These are phyloP conservation scores for Plasmopara muralis DNA, from an alignment of 352 stramenopile genomes.

Conservation along the genomic window DNA sequence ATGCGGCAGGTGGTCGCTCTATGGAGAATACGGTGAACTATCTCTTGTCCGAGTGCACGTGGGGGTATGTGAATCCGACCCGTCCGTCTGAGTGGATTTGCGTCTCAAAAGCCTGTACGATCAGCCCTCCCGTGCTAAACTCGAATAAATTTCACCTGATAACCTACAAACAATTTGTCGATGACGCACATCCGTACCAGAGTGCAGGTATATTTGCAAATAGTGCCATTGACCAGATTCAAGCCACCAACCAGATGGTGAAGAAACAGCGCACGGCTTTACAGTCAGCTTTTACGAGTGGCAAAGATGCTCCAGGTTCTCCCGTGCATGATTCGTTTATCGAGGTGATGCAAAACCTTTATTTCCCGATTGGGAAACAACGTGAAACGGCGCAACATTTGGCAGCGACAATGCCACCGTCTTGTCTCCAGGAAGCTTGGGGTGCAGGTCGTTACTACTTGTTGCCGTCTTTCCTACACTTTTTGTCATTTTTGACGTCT, in stretches of 20 bases:
- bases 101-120: conserved; percentile 46
- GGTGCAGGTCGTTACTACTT: conserved; percentile 72
- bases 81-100: conserved; percentile 44
- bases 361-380: conserved; percentile 45
- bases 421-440: conserved; percentile 61
- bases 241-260: conserved; percentile 64
- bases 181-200: conserved; percentile 62
- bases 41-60: conserved; percentile 75
- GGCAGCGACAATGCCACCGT: conserved; percentile 36
- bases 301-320: conserved; percentile 32
- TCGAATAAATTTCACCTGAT: conserved; percentile 23
- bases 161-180: conserved; percentile 84
- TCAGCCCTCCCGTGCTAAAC: conserved; percentile 26
- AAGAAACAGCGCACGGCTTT: conserved; percentile 76
- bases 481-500: conserved; percentile 48
- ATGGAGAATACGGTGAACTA: conserved; percentile 88
- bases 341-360: conserved; percentile 67
- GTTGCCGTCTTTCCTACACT: conserved; percentile 71
- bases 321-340: conserved; percentile 44
- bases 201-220: conserved; percentile 26
- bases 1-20: conserved; percentile 77
- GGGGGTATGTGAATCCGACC: conserved; percentile 44
- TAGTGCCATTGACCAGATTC: conserved; percentile 44
- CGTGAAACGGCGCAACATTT: conserved; percentile 45
- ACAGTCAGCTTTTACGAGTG: conserved; percentile 68